Base-by-base conservation (phyloP, 2,329 filamentous ascomycete genomes). In the Exserohilum rostratum region DNA sequence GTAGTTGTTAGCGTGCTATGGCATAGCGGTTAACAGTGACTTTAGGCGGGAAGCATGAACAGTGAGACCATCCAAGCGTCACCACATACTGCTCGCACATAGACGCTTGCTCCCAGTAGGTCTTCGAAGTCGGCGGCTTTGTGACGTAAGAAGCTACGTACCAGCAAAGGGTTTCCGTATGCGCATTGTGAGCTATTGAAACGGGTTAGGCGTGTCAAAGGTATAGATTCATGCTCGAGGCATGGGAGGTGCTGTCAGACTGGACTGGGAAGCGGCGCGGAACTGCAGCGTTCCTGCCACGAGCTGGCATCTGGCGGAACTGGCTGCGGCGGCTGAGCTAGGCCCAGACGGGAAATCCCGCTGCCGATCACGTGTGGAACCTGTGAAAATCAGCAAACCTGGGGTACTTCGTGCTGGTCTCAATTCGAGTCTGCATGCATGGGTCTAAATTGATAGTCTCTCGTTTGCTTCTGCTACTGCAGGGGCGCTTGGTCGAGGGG, bases 291-390 rank as follows among this genome's bases (percentile, higher is more conserved):
- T 44, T 52, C 35, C 43, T 51, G 47, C 40, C 48, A 46, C 52
- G 18, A 51, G 52, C 47, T 51, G 48, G 53, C 53, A 55, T 54
- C 39, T 50, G 39, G 46, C 46, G 39, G 40, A 50, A 39, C 51
- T 50, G 51, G 46, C 46, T 39, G 29, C 38, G 35, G 37, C 40
- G 25, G 30, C 29, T 17, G 30, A 2, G 6, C 53, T 55, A 55
- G 37, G 20, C 43, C 38, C 11, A 1, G 20, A 42, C n/a, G 0
- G 53, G 53, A 9, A 52, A 15, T 18, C 13, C 25, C 11, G 13
- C 30, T 37, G 53, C 33, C 53, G 53, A 55, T 55, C 53, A 55
- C 53, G 53, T 55, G 53, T 55, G 53, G 53, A 50, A 55, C 53
- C 48, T 47, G 31, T 51, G 53, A 55, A 55, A 55, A 55, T 54